Evolutionary conservation across 495 filamentous ascomycete genomes (phyloP).

Genomic region (Penicillium tannophilum): DNA sequence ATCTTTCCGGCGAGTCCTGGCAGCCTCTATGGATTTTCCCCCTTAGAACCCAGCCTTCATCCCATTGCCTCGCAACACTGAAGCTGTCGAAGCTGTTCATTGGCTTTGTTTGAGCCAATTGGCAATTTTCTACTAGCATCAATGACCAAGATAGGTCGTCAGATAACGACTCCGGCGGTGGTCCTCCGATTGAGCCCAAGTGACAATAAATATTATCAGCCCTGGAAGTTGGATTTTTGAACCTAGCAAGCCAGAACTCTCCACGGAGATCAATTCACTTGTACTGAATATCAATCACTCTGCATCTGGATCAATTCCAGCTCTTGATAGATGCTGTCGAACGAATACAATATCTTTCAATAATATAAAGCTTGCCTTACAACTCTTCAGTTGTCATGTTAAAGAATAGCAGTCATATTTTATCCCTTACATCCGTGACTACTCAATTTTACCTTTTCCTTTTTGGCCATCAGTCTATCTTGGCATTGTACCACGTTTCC

Average conservation of each 20-base stretch:
- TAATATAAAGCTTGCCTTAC: not conserved
- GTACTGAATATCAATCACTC: not conserved
- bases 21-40: not conserved
- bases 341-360: not conserved
- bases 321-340: slow-evolving; percentile 9
- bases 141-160: not conserved
- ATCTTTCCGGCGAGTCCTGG: slow-evolving; percentile 6
- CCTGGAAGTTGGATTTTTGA: not conserved
- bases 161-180: not conserved
- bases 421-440: too few relatives aligned
- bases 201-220: slow-evolving; percentile 2
- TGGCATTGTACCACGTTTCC: not conserved
- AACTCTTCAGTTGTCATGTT: not conserved
- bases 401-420: too few relatives aligned
- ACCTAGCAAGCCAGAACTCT: slow-evolving; percentile 5
- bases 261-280: not conserved
- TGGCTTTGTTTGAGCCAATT: not conserved
- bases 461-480: not conserved
- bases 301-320: not conserved
- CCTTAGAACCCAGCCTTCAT: not conserved
- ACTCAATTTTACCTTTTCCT: too few relatives aligned
- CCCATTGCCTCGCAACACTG: not conserved
- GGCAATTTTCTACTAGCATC: too few relatives aligned
- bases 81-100: not conserved
- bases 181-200: slow-evolving; percentile 1